phyloP scores from a whole-genome alignment of 2,329 filamentous ascomycete species.

The Byssothecium circinans region DNA sequence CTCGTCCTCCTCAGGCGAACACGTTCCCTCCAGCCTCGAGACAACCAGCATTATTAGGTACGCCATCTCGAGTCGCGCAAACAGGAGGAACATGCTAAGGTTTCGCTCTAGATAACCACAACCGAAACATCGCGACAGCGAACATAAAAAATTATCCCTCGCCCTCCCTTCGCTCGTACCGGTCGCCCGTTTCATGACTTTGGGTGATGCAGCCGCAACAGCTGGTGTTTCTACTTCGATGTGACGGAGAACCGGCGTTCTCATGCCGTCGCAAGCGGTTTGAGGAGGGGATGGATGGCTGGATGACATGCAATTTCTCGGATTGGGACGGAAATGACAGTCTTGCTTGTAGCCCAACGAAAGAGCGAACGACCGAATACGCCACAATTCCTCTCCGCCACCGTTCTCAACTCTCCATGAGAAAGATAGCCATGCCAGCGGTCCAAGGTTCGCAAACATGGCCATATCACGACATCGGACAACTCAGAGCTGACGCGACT shows the following conservation, averaged over 20 bases:
- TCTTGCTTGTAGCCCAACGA: too few relatives aligned
- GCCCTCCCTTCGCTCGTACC: not conserved
- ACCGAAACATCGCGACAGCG: not conserved
- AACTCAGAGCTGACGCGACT: slow-evolving; percentile 1
- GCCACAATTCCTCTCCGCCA: too few relatives aligned
- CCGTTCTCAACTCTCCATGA: too few relatives aligned
- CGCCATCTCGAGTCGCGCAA: slow-evolving; percentile 1
- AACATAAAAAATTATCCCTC: too few relatives aligned
- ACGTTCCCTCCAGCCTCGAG: not conserved
- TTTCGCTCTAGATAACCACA: slow-evolving; percentile 1
- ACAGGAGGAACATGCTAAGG: not conserved
- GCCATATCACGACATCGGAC: too few relatives aligned
- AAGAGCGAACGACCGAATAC: too few relatives aligned
- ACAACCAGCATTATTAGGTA: not conserved
- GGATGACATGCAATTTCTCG: not conserved
- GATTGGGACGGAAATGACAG: too few relatives aligned
- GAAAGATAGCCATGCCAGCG: not conserved
- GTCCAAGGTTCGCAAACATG: too few relatives aligned
- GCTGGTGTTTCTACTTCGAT: not conserved
- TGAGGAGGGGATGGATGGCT: not conserved
- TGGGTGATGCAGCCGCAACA: slow-evolving; percentile 3
- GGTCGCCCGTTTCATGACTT: slow-evolving; percentile 1
- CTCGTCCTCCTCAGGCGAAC: not conserved
- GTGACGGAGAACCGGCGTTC: slow-evolving; percentile 4
- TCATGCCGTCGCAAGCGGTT: slow-evolving; percentile 4